A percentile compares a stretch with the other conserved stretches of the same genome.
These are phyloP conservation scores for Punctularia strigosozonata DNA, from an alignment of 768 basidiomycete genomes.

Conservation along the genomic window DNA sequence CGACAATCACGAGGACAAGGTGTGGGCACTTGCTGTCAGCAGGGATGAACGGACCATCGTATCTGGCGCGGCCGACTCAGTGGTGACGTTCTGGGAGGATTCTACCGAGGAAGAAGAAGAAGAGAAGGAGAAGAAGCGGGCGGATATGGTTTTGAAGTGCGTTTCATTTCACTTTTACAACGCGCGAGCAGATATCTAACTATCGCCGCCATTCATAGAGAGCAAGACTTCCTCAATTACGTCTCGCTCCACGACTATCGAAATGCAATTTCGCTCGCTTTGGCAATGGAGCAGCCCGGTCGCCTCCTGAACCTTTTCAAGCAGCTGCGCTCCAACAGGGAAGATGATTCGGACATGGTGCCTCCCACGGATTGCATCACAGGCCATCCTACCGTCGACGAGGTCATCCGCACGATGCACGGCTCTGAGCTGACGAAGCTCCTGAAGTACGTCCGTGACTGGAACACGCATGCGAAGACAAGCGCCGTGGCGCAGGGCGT, in stretches of 20 bases:
- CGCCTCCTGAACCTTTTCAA: conserved; percentile 73
- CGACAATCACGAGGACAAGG: conserved; percentile 98
- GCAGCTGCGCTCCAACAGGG: conserved; percentile 29
- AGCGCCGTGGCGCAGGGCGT: conserved; percentile 77
- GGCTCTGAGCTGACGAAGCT: conserved; percentile 70
- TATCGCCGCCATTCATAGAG: conserved; percentile 34
- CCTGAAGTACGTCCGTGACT: conserved; percentile 72
- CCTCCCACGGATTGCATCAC: conserved; percentile 32
- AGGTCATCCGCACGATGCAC: conserved; percentile 63
- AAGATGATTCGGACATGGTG: conserved; percentile 10
- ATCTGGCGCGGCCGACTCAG: conserved; percentile 92
- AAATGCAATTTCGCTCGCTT: conserved; percentile 81
- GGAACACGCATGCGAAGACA: conserved; percentile 93
- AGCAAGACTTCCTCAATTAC: conserved; percentile 93
- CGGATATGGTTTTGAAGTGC: conserved; percentile 71
- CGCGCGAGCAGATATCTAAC: background rate
- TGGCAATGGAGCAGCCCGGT: conserved; percentile 90
- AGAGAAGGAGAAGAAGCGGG: conserved; percentile 63
- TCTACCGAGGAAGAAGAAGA: conserved; percentile 75
- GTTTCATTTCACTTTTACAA: conserved; percentile 17
- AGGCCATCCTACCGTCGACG: conserved; percentile 65
- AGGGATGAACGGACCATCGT: conserved; percentile 75
- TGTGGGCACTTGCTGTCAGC: conserved; percentile 86
- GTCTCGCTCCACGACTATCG: conserved; percentile 80
- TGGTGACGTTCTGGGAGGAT: conserved; percentile 95